Evolutionary conservation across 78 protist species (phyloP).

Genomic region (Diacronema lutheri): DNA sequence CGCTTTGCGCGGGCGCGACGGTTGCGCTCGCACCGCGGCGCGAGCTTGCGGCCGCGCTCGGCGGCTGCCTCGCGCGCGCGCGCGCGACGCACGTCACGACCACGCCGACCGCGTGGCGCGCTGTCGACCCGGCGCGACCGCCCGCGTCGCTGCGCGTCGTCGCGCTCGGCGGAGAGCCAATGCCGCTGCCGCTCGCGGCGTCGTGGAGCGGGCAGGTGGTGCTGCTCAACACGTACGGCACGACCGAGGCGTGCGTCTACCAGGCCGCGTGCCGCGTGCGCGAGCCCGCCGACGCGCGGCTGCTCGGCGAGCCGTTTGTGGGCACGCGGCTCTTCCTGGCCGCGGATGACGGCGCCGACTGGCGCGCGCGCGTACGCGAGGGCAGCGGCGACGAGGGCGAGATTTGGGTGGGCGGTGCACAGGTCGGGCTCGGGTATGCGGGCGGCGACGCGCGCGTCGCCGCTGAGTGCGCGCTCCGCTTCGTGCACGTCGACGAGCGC

Average conservation of each 20-base stretch:
- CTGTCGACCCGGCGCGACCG: neutral
- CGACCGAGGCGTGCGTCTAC: conserved; percentile 10
- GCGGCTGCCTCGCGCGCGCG: neutral
- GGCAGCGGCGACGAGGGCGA: too few species aligned
- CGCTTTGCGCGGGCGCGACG: neutral
- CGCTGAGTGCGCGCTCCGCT: too few species aligned
- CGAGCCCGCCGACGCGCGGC: too few species aligned
- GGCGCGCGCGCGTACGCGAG: too few species aligned
- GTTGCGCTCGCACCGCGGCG: neutral
- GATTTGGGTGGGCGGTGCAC: too few species aligned
- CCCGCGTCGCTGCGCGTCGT: neutral
- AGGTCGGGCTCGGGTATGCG: too few species aligned
- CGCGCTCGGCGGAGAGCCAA: conserved; percentile 10
- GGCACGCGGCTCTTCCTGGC: too few species aligned
- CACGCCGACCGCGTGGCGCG: neutral
- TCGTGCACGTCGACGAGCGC: too few species aligned
- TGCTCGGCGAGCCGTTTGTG: too few species aligned
- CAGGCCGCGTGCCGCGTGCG: neutral
- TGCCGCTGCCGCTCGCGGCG: neutral
- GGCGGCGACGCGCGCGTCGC: too few species aligned
- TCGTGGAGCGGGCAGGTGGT: neutral
- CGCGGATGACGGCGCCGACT: too few species aligned
- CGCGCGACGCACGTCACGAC: neutral
- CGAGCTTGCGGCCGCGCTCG: too few species aligned
- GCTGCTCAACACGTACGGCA: neutral